These are phyloP conservation scores for Mediolabrus comicus DNA, from an alignment of 108 stramenopile genomes.

Conservation along the genomic window DNA sequence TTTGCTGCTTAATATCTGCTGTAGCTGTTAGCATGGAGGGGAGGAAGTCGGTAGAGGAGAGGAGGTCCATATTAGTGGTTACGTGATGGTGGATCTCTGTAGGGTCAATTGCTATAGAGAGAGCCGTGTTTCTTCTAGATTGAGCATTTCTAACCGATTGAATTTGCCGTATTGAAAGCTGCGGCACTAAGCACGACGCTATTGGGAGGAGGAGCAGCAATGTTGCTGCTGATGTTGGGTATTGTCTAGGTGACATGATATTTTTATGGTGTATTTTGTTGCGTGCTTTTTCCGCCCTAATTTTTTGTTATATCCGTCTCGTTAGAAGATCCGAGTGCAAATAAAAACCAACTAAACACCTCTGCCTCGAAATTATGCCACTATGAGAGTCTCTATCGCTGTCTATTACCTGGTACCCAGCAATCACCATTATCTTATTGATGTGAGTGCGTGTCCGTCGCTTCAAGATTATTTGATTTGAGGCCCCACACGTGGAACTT, in stretches of 20 bases:
- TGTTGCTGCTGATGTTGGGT: slow-evolving; percentile 3
- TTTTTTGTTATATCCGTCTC: background rate
- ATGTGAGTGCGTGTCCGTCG: too few species aligned
- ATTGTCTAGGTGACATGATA: background rate
- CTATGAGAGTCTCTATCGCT: background rate
- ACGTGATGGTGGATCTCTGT: slow-evolving; percentile 4
- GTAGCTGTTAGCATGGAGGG: slow-evolving; percentile 18
- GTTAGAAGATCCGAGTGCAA: background rate
- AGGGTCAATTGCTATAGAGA: slow-evolving; percentile 15
- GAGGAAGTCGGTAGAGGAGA: slow-evolving; percentile 11
- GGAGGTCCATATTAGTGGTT: slow-evolving; percentile 1
- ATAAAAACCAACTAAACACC: background rate
- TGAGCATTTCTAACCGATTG: background rate
- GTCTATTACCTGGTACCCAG: background rate
- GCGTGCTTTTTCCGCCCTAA: background rate
- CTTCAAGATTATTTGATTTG: too few species aligned
- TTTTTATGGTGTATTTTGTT: background rate
- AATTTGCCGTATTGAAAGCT: slow-evolving; percentile 3
- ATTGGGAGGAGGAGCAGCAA: slow-evolving; percentile 13
- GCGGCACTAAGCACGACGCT: slow-evolving; percentile 7
- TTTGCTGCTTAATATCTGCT: slow-evolving; percentile 4
- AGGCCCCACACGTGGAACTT: too few species aligned
- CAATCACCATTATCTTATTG: background rate
- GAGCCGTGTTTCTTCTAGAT: background rate
- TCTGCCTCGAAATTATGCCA: background rate